Evolutionary conservation across 306 rosid species (phyloP), one percentile per base, ranked within the genome.

Genomic region (Phaseolus lunatus): DNA sequence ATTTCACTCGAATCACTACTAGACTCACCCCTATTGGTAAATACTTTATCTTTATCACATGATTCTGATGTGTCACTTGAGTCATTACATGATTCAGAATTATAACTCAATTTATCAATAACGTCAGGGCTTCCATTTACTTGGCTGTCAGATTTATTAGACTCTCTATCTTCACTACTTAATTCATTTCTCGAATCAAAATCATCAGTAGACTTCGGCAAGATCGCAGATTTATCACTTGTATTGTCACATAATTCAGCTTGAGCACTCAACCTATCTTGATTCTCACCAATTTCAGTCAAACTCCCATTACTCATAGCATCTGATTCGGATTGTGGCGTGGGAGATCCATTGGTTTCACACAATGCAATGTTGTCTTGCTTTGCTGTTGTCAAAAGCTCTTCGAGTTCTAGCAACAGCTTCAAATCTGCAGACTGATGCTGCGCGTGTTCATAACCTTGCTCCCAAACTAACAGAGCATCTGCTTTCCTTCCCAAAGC

Each of bases 371-470:
- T 50, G 48, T 50, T 80, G 20, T 78, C 87, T 73, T 85, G 87
- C 85, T 90, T 92, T 82, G 81, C 84, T 80, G 20, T 66, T 43
- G 80, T 81, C 81, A 95, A 63, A 61, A 95, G 97, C 83, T 89
- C 92, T 86, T 89, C 92, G 76, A 95, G 89, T 78, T 92, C 98
- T 33, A 95, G 79, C 86, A 95, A 77, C 80, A 90, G 97, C 81
- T 90, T 90, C 84, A 95, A 78, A 80, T 95, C 98, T 41, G 97
- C 78, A 82, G 92, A 86, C 80, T 87, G 92, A 84, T 74, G 47
- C 67, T 87, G 65, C 49, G 93, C 96, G 48, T 84, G 89, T 63
- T 89, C 93, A 78, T 88, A 86, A 54, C 98, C 98, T 90, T 83
- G 88, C 86, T 92, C 92, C 98, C 93, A 95, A 24, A 87, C 90